Conservation (phyloP, 805 yeast species). For the Candida palmyrensis region DNA sequence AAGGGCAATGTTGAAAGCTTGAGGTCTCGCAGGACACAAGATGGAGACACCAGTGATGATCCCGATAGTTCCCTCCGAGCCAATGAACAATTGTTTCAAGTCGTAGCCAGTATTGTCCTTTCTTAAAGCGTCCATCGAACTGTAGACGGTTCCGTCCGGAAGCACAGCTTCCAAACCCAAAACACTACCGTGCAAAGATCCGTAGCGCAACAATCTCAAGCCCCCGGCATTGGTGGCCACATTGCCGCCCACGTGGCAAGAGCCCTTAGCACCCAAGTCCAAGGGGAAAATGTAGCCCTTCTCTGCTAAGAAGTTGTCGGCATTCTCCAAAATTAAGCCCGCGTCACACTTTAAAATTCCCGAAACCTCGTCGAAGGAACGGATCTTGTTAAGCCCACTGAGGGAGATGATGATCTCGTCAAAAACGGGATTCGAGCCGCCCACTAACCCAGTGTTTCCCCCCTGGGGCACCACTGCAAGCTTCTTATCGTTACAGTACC, state of each 20-base stretch:
- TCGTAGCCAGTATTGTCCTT: conserved; percentile 96
- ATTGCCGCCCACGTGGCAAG: conserved; percentile 93
- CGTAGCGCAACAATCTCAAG: conserved; percentile 77
- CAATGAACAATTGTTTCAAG: conserved; percentile 86
- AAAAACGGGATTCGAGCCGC: conserved; percentile 89
- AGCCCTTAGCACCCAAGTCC: conserved; percentile 94
- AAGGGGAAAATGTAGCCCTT: conserved; percentile 88
- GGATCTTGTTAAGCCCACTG: conserved; percentile 65
- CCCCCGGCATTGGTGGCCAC: conserved; percentile 98
- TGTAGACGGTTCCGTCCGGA: conserved; percentile 78
- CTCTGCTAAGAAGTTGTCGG: conserved; percentile 73
- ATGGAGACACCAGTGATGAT: conserved; percentile 86
- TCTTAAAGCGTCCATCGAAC: conserved; percentile 79
- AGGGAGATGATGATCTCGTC: conserved; percentile 81
- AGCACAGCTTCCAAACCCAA: conserved; percentile 90
- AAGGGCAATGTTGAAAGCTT: conserved; percentile 81
- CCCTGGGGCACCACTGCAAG: conserved; percentile 95
- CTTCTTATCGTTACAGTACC: conserved; percentile 70
- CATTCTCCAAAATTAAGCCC: conserved; percentile 82
- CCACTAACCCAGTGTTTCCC: conserved; percentile 94
- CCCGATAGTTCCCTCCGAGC: conserved; percentile 91
- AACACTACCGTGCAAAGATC: conserved; percentile 88
- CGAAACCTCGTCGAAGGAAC: conserved; percentile 74
- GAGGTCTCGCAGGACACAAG: conserved; percentile 85
- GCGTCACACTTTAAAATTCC: conserved; percentile 90